Percentiles rank a stretch among this genome's conserved stretches.
Conservation (phyloP, 371 early-diverging fungal species). For the Mortierella sp. region DNA sequence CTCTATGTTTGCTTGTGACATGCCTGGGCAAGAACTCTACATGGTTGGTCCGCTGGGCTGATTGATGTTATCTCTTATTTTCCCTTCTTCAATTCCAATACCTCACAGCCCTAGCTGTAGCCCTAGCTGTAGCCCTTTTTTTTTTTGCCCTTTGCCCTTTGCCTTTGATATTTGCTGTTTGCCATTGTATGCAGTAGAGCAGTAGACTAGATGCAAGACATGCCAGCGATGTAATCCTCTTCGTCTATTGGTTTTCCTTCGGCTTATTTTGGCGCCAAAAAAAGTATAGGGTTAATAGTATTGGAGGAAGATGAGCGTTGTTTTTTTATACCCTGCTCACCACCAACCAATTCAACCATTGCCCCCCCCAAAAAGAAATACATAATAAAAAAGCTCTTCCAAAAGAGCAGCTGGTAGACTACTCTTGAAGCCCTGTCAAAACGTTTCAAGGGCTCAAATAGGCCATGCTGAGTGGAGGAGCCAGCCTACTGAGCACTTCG, state of each 20-base stretch:
- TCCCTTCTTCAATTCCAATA: too few relatives aligned
- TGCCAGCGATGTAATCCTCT: too few relatives aligned
- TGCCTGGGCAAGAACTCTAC: too few relatives aligned
- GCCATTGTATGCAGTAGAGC: slow-evolving; percentile 6
- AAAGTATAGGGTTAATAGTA: not conserved
- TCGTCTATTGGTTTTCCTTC: not conserved
- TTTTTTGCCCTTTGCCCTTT: too few relatives aligned
- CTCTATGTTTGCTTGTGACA: too few relatives aligned
- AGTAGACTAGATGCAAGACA: not conserved
- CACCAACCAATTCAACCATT: not conserved
- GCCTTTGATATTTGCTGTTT: too few relatives aligned
- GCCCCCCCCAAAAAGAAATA: not conserved
- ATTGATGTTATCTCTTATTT: too few relatives aligned
- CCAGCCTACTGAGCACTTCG: not conserved
- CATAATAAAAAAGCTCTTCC: too few relatives aligned
- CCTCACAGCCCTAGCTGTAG: too few relatives aligned
- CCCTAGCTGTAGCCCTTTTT: too few relatives aligned
- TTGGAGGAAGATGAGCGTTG: not conserved
- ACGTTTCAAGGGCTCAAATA: not conserved
- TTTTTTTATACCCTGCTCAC: not conserved
- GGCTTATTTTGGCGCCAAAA: slow-evolving; percentile 9
- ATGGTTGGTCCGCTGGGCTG: too few relatives aligned
- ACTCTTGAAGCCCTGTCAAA: not conserved
- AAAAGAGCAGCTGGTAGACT: too few relatives aligned
- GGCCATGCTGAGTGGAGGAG: not conserved